Evolutionary conservation across 352 stramenopile genomes (phyloP).

Genomic region (Globisporangium heterothallicum): DNA sequence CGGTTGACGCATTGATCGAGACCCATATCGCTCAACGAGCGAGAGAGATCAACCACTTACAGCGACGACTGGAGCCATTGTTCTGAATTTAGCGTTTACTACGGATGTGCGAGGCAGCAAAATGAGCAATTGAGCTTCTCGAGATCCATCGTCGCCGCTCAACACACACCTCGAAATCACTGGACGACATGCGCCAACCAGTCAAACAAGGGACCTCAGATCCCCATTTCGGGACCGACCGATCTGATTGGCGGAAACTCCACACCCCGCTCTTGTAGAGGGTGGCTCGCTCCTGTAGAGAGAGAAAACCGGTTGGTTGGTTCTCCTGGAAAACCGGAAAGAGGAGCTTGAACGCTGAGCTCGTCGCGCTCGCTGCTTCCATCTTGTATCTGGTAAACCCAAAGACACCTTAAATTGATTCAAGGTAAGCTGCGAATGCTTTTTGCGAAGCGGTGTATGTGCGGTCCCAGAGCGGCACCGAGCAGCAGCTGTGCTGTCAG

Average conservation of each 20-base stretch:
- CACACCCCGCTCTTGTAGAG: slow-evolving; percentile 14
- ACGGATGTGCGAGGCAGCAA: slow-evolving; percentile 24
- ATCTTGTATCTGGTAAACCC: slow-evolving; percentile 90
- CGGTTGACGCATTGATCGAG: neutral
- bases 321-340: slow-evolving; percentile 11
- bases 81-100: slow-evolving; percentile 23
- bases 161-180: slow-evolving; percentile 16
- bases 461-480: no score
- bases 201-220: slow-evolving; percentile 3
- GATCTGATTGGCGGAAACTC: slow-evolving; percentile 34
- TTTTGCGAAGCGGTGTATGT: slow-evolving; percentile 2
- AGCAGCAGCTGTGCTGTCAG: neutral
- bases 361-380: slow-evolving; percentile 16
- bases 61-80: slow-evolving; percentile 42
- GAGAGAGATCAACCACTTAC: slow-evolving; percentile 25
- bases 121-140: slow-evolving; percentile 18
- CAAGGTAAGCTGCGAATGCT: slow-evolving; percentile 50
- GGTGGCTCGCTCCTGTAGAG: slow-evolving; percentile 33
- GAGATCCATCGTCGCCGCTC: neutral
- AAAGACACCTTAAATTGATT: slow-evolving; percentile 91
- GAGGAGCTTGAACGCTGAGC: neutral
- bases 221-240: neutral
- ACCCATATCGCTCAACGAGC: neutral
- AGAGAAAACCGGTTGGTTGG: slow-evolving; percentile 40
- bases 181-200: slow-evolving; percentile 20